Conservation (phyloP, 2,329 filamentous ascomycete species). For the Epichloe gansuensis region DNA sequence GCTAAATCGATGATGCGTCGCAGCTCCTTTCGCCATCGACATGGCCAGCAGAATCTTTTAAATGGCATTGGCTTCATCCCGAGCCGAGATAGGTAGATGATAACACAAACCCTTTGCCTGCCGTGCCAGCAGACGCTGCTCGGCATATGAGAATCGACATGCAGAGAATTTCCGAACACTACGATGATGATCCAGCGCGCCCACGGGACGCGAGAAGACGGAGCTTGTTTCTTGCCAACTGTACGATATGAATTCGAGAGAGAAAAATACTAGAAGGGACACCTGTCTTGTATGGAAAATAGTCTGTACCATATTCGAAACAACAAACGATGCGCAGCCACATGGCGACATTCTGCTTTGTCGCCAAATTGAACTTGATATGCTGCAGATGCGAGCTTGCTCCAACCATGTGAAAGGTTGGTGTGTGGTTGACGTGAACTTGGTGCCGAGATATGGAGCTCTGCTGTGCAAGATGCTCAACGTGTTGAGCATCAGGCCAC, state of each 20-base stretch:
- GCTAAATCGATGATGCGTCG: not conserved
- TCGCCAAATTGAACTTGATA: not conserved
- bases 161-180: not conserved
- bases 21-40: constrained; percentile 47
- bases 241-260: constrained; percentile 6
- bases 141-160: not conserved
- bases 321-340: not conserved
- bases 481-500: no score
- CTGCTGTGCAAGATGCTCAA: no score
- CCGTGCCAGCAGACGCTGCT: not conserved
- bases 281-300: not conserved
- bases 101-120: not conserved
- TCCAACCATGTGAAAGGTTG: not conserved
- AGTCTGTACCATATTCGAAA: not conserved
- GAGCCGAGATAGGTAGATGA: not conserved
- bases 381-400: not conserved
- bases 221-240: not conserved
- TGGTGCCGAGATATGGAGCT: no score
- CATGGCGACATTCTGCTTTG: not conserved
- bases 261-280: not conserved
- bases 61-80: not conserved
- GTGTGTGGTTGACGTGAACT: no score
- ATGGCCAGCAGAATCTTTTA: constrained; percentile 33
- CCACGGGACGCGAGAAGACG: not conserved
- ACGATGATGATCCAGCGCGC: not conserved